Base-by-base conservation (phyloP, 208 protist species). In the Willaertia magna region DNA sequence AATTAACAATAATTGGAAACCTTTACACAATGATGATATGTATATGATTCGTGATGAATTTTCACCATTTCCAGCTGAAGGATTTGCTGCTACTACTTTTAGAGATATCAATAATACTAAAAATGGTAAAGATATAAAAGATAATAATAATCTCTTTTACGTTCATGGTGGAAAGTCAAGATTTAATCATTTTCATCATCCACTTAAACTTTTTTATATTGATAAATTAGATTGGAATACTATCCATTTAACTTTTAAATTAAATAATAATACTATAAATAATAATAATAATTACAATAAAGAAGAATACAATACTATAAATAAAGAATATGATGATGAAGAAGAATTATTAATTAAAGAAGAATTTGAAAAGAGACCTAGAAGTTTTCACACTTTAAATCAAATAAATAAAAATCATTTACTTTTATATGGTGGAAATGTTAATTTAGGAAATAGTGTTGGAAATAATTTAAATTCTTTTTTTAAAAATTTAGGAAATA, bases 1-100 rank as follows among this genome's bases (percentile, higher is more conserved):
- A 22, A 18, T 20, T 6, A 39, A 74, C n/a, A 42, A 78, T 47
- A 46, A 39, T 7, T 78, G 74, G 74, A 14, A 78, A 46, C n/a
- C 34, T 30, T 22, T 78, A 1, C 74, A 78, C 40, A 78, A 78
- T 11, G 42, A 78, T 46, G 40, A 78, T n/a, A 67, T 67, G 55
- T 78, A 78, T 39, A 78, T 78, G 30, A 78, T 78, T 78, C 6
- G 74, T 2, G 74, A 78, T 78, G 74, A 78, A 78, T 78, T 78
- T 46, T 12, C 74, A 20, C 74, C 74, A 42, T 78, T 78, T 43
- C 74, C 74, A 26, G 42, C 42, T 4, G 42, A 46, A n/a, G 74
- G 74, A 7, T 47, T 46, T 47, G 4, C 40, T 78, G 74, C 42
- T 18, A 4, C 44, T 16, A n/a, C n/a, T n/a, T n/a, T n/a, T n/a